Evolutionary conservation across 495 filamentous ascomycete genomes (phyloP).

Genomic region (Penicillium longicatenatum): DNA sequence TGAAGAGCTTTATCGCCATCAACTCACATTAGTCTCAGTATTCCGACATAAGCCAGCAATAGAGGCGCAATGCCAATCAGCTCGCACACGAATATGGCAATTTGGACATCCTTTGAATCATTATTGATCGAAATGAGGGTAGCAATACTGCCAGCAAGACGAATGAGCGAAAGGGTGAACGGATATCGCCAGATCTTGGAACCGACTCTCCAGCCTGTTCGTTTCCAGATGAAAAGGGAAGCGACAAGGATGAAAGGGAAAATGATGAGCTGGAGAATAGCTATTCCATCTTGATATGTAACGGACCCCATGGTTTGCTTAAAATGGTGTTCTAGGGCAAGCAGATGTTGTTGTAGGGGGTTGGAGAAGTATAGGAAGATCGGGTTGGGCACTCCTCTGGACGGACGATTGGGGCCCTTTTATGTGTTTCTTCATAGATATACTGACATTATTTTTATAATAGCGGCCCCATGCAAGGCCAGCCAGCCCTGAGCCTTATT

Average conservation of each 20-base stretch:
- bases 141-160: slow-evolving; percentile 30
- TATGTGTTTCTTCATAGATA: neutral
- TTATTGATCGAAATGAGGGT: slow-evolving; percentile 25
- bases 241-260: slow-evolving; percentile 28
- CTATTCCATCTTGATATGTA: slow-evolving; percentile 28
- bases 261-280: slow-evolving; percentile 33
- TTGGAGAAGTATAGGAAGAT: too few relatives aligned
- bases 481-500: neutral
- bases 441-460: neutral
- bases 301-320: slow-evolving; percentile 27
- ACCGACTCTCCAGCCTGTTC: slow-evolving; percentile 30
- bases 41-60: slow-evolving; percentile 30
- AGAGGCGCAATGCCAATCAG: slow-evolving; percentile 36
- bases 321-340: too few relatives aligned
- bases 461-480: neutral
- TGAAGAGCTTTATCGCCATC: neutral
- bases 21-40: slow-evolving; percentile 33
- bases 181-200: slow-evolving; percentile 31
- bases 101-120: slow-evolving; percentile 16
- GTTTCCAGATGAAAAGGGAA: slow-evolving; percentile 30
- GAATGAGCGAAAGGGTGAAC: slow-evolving; percentile 33
- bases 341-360: too few relatives aligned
- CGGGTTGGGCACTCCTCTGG: neutral
- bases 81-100: slow-evolving; percentile 28
- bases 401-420: neutral